phyloP scores from a whole-genome alignment of 2,329 filamentous ascomycete genomes.

The Cladophialophora psammophila region DNA sequence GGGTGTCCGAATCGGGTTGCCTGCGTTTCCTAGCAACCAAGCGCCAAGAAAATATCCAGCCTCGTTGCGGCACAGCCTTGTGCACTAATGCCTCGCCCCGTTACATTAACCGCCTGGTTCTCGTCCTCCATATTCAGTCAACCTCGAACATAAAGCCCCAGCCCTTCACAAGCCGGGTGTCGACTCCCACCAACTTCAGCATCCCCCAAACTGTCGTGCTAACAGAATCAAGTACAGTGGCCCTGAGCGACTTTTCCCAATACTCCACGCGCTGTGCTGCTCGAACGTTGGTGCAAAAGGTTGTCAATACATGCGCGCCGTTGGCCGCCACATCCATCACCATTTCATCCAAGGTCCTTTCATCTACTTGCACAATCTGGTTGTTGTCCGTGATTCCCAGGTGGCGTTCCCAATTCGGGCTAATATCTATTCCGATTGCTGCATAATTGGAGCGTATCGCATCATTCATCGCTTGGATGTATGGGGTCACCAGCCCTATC shows the following conservation, averaged over 20 bases:
- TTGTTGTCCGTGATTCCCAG: conserved; percentile 49
- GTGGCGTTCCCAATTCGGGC: conserved; percentile 43
- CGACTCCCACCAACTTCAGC: conserved; percentile 45
- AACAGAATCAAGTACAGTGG: conserved; percentile 54
- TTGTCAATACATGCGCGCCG: conserved; percentile 48
- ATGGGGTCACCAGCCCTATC: conserved; percentile 54
- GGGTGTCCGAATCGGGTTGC: neutral
- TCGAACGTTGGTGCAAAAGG: conserved; percentile 55
- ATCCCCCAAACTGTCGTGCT: conserved; percentile 54
- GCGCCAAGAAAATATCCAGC: conserved; percentile 1
- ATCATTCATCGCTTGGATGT: conserved; percentile 51
- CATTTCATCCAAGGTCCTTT: conserved; percentile 39
- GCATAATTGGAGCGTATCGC: conserved; percentile 49
- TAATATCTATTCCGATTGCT: conserved; percentile 35
- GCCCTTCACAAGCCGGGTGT: conserved; percentile 38
- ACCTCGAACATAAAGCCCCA: conserved; percentile 49
- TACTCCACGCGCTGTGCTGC: conserved; percentile 49
- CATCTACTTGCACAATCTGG: conserved; percentile 48
- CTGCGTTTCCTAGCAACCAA: conserved; percentile 14
- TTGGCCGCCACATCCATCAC: conserved; percentile 29
- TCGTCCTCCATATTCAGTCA: conserved; percentile 6
- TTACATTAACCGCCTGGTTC: neutral
- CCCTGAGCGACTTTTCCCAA: conserved; percentile 48
- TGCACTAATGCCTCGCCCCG: neutral
- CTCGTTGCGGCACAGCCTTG: conserved; percentile 1